Conservation (phyloP, 2,329 filamentous ascomycete species). For the Colletotrichum incanum region DNA sequence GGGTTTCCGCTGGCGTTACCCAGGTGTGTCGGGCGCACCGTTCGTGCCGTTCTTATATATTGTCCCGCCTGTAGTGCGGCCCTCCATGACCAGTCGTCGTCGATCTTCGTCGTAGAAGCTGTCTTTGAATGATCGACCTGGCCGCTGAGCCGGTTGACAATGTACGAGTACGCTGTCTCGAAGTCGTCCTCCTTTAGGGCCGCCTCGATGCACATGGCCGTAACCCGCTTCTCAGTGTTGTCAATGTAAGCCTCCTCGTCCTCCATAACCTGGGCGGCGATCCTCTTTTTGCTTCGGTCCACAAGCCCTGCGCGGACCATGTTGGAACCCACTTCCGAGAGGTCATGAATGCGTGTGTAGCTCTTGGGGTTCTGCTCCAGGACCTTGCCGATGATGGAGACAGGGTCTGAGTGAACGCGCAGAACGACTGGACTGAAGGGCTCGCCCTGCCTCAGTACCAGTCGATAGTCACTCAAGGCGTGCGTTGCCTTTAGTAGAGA, state of each 20-base stretch:
- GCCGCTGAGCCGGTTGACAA: conserved; percentile 77
- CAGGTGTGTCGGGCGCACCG: conserved; percentile 71
- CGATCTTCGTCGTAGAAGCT: conserved; percentile 46
- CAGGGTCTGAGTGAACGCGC: conserved; percentile 82
- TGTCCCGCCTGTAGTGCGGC: conserved; percentile 85
- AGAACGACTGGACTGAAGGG: conserved; percentile 85
- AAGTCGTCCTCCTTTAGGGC: conserved; percentile 85
- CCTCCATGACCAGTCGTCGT: conserved; percentile 82
- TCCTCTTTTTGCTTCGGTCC: conserved; percentile 49
- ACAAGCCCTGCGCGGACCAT: conserved; percentile 74
- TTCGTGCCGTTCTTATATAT: conserved; percentile 72
- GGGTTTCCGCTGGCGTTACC: conserved; percentile 73
- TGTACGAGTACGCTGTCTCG: conserved; percentile 89
- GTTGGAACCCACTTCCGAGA: conserved; percentile 78
- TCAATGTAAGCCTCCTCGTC: conserved; percentile 48
- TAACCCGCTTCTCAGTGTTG: conserved; percentile 75
- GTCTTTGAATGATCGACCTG: conserved; percentile 47
- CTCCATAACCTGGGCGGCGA: conserved; percentile 46
- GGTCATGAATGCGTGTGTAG: conserved; percentile 82
- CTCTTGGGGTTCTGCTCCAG: conserved; percentile 82
- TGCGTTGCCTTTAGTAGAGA: conserved; percentile 82
- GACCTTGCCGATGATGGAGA: conserved; percentile 80
- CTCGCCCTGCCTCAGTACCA: conserved; percentile 85
- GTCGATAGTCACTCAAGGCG: conserved; percentile 80
- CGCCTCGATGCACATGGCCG: conserved; percentile 85